Percentiles rank a stretch among this genome's conserved stretches.
phyloP scores from a whole-genome alignment of 352 stramenopile species.

The Pythium rishiriense region DNA sequence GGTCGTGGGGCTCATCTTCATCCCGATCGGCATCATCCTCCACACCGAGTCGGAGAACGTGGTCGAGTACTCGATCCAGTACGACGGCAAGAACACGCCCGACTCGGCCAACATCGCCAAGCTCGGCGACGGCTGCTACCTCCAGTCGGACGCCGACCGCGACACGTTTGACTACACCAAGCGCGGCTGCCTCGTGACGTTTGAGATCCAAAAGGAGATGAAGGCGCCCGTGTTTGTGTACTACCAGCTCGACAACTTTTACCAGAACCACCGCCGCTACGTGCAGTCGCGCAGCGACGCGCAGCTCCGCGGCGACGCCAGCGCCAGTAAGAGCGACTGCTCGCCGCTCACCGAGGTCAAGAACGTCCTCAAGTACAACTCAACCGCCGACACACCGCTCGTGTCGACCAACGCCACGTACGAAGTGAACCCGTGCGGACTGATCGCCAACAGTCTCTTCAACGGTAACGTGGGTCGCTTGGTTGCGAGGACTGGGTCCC shows the following conservation, averaged over 20 bases:
- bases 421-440: constrained; percentile 95
- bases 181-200: constrained; percentile 79
- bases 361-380: constrained; percentile 73
- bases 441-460: constrained; percentile 99
- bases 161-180: constrained; percentile 61
- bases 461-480: no score
- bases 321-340: constrained; percentile 72
- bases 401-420: constrained; percentile 38
- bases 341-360: constrained; percentile 63
- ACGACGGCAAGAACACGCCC: constrained; percentile 72
- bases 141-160: constrained; percentile 57
- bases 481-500: no score
- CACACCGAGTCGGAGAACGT: constrained; percentile 87
- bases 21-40: constrained; percentile 92
- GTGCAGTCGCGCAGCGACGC: constrained; percentile 87
- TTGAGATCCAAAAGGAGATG: constrained; percentile 93
- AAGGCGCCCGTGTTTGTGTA: constrained; percentile 96
- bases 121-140: constrained; percentile 59
- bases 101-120: constrained; percentile 59
- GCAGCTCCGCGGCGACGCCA: constrained; percentile 83
- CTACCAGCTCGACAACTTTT: constrained; percentile 99
- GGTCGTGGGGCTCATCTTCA: constrained; percentile 93
- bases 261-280: constrained; percentile 98
- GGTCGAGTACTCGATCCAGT: constrained; percentile 90
- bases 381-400: constrained; percentile 42